These are phyloP conservation scores for Apophysomyces variabilis DNA, from an alignment of 371 early-diverging fungal species.

Conservation along the genomic window DNA sequence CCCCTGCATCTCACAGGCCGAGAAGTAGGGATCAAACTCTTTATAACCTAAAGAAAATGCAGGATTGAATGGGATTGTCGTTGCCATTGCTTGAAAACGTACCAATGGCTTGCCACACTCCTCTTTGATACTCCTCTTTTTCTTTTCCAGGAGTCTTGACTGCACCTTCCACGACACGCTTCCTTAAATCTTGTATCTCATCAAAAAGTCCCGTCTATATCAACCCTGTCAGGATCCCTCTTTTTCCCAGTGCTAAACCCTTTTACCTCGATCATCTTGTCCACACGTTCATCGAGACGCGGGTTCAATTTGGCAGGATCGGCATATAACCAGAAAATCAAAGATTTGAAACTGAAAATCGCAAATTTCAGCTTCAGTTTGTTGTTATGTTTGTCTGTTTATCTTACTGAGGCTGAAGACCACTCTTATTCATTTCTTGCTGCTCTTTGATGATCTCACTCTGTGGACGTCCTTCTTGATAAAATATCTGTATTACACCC, in stretches of 20 bases:
- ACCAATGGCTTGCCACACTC: conserved; percentile 87
- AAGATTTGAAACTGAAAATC: conserved; percentile 40
- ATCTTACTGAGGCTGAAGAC: conserved; percentile 31
- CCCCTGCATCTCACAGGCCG: conserved; percentile 43
- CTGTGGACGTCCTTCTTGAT: conserved; percentile 77
- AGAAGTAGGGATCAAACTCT: conserved; percentile 79
- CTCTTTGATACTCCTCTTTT: conserved; percentile 71
- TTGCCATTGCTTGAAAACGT: conserved; percentile 10
- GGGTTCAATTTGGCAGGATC: conserved; percentile 67
- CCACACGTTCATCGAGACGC: conserved; percentile 84
- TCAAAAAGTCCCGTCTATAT: conserved; percentile 76
- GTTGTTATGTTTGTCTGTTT: too few relatives aligned
- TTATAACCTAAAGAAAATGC: conserved; percentile 66
- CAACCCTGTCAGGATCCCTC: conserved; percentile 12
- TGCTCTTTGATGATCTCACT: conserved; percentile 72
- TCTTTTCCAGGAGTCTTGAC: conserved; percentile 46
- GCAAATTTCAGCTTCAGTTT: too few relatives aligned
- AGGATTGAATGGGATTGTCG: too few relatives aligned
- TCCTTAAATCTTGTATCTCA: conserved; percentile 76
- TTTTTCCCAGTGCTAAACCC: too few relatives aligned
- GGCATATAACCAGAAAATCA: conserved; percentile 90
- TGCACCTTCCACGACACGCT: conserved; percentile 49
- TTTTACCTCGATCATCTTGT: conserved; percentile 80
- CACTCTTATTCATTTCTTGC: conserved; percentile 42
- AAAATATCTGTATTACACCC: conserved; percentile 56